A percentile compares a stretch with the other conserved stretches of the same genome.
These are phyloP conservation scores for Tausonia pullulans DNA, from an alignment of 1,284 basidiomycete genomes.

Conservation along the genomic window DNA sequence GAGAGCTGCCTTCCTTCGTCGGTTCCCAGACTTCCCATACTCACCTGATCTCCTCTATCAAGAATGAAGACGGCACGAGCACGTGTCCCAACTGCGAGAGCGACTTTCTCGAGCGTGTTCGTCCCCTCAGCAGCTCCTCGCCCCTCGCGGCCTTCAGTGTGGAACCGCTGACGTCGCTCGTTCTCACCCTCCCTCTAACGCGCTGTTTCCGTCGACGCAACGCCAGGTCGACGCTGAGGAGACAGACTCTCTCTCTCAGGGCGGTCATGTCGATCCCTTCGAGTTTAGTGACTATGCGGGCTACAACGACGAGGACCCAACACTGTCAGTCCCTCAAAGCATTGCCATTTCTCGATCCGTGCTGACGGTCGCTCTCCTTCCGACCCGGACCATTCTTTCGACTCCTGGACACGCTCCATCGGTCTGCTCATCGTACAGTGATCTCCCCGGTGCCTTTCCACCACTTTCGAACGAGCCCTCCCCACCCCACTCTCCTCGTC, in stretches of 20 bases:
- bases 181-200: not conserved
- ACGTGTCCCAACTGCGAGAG: conserved; percentile 4
- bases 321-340: not conserved
- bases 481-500: not conserved
- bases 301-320: not conserved
- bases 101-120: conserved; percentile 9
- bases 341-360: not conserved
- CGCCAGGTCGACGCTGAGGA: not conserved
- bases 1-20: not conserved
- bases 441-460: conserved; percentile 5
- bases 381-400: no score
- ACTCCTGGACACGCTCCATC: not conserved
- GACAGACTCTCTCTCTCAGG: not conserved
- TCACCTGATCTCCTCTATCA: not conserved
- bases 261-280: not conserved
- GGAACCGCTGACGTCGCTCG: not conserved
- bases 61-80: not conserved
- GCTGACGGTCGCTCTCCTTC: no score
- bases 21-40: not conserved
- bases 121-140: not conserved
- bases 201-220: not conserved
- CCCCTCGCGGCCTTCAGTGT: not conserved
- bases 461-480: not conserved
- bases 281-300: not conserved
- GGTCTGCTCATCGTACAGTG: not conserved